Evolutionary conservation across 345 rosid species (phyloP).

Genomic region (Salix dunnii): DNA sequence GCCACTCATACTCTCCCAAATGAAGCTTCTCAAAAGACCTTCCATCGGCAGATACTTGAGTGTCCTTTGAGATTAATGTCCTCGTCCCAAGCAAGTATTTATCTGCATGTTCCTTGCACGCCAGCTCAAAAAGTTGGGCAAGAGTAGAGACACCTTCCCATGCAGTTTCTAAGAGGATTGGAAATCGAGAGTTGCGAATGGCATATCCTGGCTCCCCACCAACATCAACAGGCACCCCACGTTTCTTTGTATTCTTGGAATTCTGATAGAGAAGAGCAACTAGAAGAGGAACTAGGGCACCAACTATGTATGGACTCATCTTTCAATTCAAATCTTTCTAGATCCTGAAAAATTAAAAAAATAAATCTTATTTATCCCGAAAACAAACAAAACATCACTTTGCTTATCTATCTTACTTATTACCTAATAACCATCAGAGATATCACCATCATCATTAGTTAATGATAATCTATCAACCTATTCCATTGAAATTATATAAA

Average conservation of each 20-base stretch:
- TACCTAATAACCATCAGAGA: not conserved
- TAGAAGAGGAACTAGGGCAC: slow-evolving; percentile 68
- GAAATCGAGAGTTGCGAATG: slow-evolving; percentile 54
- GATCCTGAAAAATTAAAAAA: slow-evolving; percentile 15
- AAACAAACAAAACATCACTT: not conserved
- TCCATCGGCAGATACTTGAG: slow-evolving; percentile 57
- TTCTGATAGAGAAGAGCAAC: slow-evolving; percentile 57
- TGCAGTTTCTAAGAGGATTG: slow-evolving; percentile 49
- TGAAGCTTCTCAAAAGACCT: slow-evolving; percentile 86
- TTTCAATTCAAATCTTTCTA: not conserved
- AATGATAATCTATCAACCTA: not conserved
- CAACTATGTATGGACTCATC: slow-evolving; percentile 78
- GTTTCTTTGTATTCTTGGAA: slow-evolving; percentile 50
- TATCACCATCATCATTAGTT: not conserved
- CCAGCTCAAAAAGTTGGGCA: slow-evolving; percentile 79
- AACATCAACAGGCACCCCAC: slow-evolving; percentile 75
- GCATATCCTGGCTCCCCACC: slow-evolving; percentile 85
- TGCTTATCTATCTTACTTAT: not conserved
- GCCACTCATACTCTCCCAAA: slow-evolving; percentile 91
- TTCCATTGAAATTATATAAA: not conserved
- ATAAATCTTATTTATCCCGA: slow-evolving; percentile 8
- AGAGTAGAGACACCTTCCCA: slow-evolving; percentile 82
- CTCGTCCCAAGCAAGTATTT: slow-evolving; percentile 78
- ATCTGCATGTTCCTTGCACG: slow-evolving; percentile 55
- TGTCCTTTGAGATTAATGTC: slow-evolving; percentile 58